These are phyloP conservation scores for Rhodotorula toruloides DNA, from an alignment of 768 basidiomycete genomes.

Conservation along the genomic window DNA sequence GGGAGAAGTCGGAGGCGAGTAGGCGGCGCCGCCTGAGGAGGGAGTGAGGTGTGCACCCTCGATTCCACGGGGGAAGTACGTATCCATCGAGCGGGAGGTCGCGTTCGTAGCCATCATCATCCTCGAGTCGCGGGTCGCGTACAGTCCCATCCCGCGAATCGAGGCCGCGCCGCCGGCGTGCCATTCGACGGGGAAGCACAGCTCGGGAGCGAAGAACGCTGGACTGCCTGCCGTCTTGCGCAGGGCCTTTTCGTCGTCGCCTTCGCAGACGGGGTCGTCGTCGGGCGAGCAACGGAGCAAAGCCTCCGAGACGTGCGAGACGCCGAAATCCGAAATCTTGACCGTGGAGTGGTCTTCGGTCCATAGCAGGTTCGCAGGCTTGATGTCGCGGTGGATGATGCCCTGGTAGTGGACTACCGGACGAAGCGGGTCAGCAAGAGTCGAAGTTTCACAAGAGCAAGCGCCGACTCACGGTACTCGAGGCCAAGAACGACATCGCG, in stretches of 20 bases:
- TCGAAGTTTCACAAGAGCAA: constrained; percentile 1
- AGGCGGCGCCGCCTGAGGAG: constrained; percentile 1
- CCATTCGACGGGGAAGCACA: constrained; percentile 61
- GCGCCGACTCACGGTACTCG: constrained; percentile 72
- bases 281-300: constrained; percentile 69
- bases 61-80: constrained; percentile 22
- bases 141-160: not conserved
- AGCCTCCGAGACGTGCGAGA: constrained; percentile 90
- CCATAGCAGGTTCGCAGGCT: constrained; percentile 94
- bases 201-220: constrained; percentile 92
- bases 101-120: constrained; percentile 41
- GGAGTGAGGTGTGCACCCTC: constrained; percentile 5
- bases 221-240: constrained; percentile 91
- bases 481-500: constrained; percentile 90
- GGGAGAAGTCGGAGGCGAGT: constrained; percentile 13
- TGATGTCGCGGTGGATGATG: constrained; percentile 99
- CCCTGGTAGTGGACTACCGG: constrained; percentile 88
- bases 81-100: constrained; percentile 21
- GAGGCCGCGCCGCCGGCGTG: constrained; percentile 41
- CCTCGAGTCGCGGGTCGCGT: constrained; percentile 8
- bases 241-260: constrained; percentile 69
- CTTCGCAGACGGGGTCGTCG: constrained; percentile 40
- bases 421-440: constrained; percentile 15
- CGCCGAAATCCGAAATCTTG: constrained; percentile 98
- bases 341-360: constrained; percentile 76